Evolutionary conservation across 139 green algal species (phyloP).

Genomic region (Trebouxia sp.): DNA sequence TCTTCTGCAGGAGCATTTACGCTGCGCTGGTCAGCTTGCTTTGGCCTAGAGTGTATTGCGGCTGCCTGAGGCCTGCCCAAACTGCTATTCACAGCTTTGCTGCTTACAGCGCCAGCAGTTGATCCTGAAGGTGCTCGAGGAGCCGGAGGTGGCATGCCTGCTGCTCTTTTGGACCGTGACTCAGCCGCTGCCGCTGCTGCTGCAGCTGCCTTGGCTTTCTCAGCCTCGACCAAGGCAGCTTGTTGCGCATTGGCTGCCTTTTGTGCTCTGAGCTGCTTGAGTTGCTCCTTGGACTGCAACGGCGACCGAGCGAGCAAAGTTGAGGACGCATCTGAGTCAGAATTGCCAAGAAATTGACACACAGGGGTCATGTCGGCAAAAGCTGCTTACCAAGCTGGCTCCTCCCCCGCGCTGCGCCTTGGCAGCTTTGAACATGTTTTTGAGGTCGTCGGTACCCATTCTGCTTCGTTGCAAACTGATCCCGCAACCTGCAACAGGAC

Average conservation of each 20-base stretch:
- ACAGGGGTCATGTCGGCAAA: neutral
- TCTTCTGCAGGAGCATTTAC: neutral
- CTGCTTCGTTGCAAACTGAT: no score
- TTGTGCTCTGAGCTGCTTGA: conserved; percentile 27
- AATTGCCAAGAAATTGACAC: no score
- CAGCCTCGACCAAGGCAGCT: neutral
- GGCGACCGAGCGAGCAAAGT: no score
- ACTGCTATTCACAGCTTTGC: neutral
- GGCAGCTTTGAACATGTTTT: conserved; percentile 27
- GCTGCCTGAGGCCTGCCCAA: conserved; percentile 1
- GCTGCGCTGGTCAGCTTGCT: neutral
- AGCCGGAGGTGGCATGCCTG: conserved; percentile 16
- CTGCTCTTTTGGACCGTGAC: neutral
- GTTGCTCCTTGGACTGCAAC: conserved; percentile 36
- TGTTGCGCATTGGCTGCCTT: conserved; percentile 26
- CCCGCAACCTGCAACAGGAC: no score
- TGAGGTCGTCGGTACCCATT: neutral
- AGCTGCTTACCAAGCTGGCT: neutral
- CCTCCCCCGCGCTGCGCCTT: conserved; percentile 25
- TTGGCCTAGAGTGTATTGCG: neutral
- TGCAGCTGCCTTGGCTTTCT: neutral
- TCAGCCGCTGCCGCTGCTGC: neutral
- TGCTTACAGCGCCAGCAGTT: neutral
- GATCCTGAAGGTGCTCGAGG: conserved; percentile 11
- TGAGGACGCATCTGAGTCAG: no score